Conservation (phyloP, 495 filamentous ascomycete species). For the Penicillium paxilli region DNA sequence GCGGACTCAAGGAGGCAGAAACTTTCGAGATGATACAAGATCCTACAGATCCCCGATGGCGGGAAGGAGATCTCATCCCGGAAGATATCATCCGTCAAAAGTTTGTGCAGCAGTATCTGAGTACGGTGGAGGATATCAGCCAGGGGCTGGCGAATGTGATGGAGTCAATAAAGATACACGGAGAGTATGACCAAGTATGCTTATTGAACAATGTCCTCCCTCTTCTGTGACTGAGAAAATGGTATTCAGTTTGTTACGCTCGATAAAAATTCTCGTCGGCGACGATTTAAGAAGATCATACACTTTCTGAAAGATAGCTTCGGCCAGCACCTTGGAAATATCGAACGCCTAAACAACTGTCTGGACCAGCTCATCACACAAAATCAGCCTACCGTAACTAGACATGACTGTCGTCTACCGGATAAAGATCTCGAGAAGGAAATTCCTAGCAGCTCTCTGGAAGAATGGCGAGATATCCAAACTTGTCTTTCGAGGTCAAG, state of each 20-base stretch:
- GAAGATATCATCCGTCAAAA: not conserved
- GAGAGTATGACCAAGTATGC: too few relatives aligned
- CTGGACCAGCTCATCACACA: not conserved
- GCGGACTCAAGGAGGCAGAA: not conserved
- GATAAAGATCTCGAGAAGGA: too few relatives aligned
- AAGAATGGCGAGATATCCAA: too few relatives aligned
- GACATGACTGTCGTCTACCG: too few relatives aligned
- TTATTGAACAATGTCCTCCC: too few relatives aligned
- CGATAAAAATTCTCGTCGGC: not conserved
- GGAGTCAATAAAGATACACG: too few relatives aligned
- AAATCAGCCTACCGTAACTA: not conserved
- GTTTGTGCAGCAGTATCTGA: not conserved
- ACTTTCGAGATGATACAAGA: not conserved
- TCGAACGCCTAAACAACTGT: not conserved
- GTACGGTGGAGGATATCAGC: not conserved
- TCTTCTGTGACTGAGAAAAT: too few relatives aligned
- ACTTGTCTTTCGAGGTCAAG: too few relatives aligned
- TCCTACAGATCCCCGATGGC: not conserved
- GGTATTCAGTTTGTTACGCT: too few relatives aligned
- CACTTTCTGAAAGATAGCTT: not conserved
- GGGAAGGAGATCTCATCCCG: not conserved
- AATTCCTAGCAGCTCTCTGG: too few relatives aligned
- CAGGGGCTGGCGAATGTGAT: not conserved
- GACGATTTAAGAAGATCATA: not conserved
- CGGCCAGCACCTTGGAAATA: not conserved